A percentile compares a stretch with the other conserved stretches of the same genome.
phyloP scores from a whole-genome alignment of 1,139 yeast genomes.

The Saccharomyces pastorianus region DNA sequence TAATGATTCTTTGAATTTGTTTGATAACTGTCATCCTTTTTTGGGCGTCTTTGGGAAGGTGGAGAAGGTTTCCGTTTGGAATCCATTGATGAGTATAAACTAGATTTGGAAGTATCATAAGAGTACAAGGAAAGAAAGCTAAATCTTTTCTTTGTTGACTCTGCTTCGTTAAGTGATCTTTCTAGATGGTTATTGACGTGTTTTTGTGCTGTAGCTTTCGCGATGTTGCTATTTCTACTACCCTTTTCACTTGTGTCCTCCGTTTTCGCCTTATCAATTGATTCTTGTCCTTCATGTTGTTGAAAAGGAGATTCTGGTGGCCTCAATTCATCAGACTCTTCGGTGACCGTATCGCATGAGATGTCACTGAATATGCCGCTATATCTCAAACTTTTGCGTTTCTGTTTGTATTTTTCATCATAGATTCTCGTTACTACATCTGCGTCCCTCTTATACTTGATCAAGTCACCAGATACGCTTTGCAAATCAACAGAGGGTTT shows the following conservation, averaged over 20 bases:
- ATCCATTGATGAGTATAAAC: constrained; percentile 6
- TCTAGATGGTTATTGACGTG: not conserved
- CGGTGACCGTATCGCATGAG: constrained; percentile 14
- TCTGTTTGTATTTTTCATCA: constrained; percentile 13
- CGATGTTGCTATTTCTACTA: not conserved
- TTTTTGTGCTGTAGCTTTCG: not conserved
- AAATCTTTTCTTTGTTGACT: constrained; percentile 17
- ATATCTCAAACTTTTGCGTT: constrained; percentile 16
- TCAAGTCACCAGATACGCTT: constrained; percentile 32
- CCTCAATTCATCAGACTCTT: constrained; percentile 10
- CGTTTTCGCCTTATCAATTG: not conserved
- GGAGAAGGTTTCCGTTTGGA: constrained; percentile 3
- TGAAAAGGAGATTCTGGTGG: not conserved
- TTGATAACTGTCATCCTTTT: not conserved
- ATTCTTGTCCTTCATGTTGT: not conserved
- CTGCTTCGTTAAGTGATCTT: constrained; percentile 3
- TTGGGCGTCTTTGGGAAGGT: not conserved
- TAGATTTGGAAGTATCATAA: constrained; percentile 10
- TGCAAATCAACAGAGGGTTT: constrained; percentile 32
- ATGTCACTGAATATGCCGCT: constrained; percentile 14
- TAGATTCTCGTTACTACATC: constrained; percentile 14
- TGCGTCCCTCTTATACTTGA: constrained; percentile 23
- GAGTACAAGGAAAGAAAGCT: constrained; percentile 19
- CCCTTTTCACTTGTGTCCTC: not conserved
- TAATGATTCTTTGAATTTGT: not conserved